Conservation (phyloP, 108 stramenopile genomes). For the Nannochloropsis gaditana region DNA sequence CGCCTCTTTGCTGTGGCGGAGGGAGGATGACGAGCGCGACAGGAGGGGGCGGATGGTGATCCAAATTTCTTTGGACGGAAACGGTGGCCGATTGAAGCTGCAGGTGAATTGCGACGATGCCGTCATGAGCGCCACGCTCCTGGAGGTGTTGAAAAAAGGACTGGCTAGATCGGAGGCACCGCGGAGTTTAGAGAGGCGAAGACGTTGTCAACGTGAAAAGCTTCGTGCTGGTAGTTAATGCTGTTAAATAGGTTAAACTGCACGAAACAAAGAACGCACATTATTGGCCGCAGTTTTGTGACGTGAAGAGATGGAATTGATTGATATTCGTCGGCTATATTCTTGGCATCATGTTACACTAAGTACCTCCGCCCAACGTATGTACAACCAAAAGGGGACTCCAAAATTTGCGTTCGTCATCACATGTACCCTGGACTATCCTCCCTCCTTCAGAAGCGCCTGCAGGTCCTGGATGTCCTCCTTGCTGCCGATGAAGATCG, state of each 20-base stretch:
- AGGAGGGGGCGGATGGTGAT: constrained; percentile 36
- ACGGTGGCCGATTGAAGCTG: constrained; percentile 18
- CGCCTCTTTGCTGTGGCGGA: constrained; percentile 30
- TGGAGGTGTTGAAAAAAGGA: constrained; percentile 27
- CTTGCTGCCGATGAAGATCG: constrained; percentile 59
- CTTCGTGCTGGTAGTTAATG: too few species aligned
- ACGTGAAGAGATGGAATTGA: too few species aligned
- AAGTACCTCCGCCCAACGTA: too few species aligned
- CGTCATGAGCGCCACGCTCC: constrained; percentile 23
- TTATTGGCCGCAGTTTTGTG: too few species aligned
- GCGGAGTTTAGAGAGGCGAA: not conserved
- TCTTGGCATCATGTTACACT: too few species aligned
- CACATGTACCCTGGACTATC: too few species aligned
- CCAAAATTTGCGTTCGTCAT: too few species aligned
- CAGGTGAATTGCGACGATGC: constrained; percentile 34
- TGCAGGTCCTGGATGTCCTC: constrained; percentile 58
- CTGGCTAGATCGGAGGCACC: not conserved
- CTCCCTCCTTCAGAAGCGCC: not conserved
- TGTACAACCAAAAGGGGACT: too few species aligned
- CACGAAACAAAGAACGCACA: too few species aligned
- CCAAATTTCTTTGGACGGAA: constrained; percentile 27
- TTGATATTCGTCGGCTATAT: too few species aligned
- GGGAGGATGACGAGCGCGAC: not conserved
- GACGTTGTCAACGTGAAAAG: too few species aligned
- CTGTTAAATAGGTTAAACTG: too few species aligned